Evolutionary conservation across 371 early-diverging fungal genomes (phyloP).

Genomic region (Smittium culicis): DNA sequence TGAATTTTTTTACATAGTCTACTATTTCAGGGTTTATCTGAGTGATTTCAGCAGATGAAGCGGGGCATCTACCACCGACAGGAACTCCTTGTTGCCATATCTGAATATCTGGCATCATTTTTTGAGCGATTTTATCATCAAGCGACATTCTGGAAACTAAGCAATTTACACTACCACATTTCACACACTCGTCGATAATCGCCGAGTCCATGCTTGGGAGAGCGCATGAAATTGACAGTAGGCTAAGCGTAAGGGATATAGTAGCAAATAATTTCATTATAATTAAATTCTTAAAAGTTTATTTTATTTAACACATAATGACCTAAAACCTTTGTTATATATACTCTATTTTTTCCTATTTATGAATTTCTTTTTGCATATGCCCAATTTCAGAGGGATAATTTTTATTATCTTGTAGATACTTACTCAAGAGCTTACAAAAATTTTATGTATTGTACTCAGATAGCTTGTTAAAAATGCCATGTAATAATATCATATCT

Average conservation of each 20-base stretch:
- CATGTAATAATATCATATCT: too few relatives aligned
- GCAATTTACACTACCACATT: neutral
- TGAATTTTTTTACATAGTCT: neutral
- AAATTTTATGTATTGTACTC: too few relatives aligned
- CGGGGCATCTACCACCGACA: neutral
- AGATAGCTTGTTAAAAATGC: too few relatives aligned
- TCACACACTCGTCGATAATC: neutral
- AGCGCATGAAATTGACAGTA: neutral
- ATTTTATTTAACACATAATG: neutral
- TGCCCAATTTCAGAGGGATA: too few relatives aligned
- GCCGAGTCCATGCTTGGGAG: neutral
- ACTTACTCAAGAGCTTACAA: too few relatives aligned
- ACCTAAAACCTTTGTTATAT: too few relatives aligned
- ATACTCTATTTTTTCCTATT: too few relatives aligned
- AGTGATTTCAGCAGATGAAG: neutral
- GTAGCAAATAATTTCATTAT: neutral
- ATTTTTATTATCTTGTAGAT: too few relatives aligned
- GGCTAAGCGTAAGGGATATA: neutral
- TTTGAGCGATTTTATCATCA: slow-evolving; percentile 9
- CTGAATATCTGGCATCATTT: slow-evolving; percentile 9
- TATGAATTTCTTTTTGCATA: too few relatives aligned
- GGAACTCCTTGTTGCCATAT: too few relatives aligned
- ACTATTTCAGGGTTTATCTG: slow-evolving; percentile 7
- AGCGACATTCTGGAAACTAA: slow-evolving; percentile 8
- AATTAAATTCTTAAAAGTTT: neutral